phyloP scores from a whole-genome alignment of 306 rosid species.

The Sesbania bispinosa region DNA sequence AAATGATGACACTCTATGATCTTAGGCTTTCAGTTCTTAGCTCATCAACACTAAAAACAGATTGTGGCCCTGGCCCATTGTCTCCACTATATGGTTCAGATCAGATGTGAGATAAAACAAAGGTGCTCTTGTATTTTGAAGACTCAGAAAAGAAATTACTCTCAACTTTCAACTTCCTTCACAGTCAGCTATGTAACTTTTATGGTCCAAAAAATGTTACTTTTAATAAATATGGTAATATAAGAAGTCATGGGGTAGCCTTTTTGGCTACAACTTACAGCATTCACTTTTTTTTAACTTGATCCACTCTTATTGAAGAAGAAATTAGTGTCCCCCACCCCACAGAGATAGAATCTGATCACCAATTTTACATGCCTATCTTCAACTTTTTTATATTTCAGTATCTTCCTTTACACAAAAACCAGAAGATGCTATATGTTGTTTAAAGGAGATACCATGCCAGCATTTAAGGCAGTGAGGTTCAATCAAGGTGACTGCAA shows the following conservation, averaged over 20 bases:
- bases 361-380: constrained; percentile 31
- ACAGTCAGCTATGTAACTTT: constrained; percentile 9
- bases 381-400: constrained; percentile 10
- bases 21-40: constrained; percentile 6
- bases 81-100: constrained; percentile 27
- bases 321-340: constrained; percentile 31
- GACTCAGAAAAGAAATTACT: not conserved
- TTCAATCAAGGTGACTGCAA: constrained; percentile 41
- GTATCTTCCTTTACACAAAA: constrained; percentile 31
- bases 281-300: constrained; percentile 5
- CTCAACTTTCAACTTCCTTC: not conserved
- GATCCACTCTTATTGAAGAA: constrained; percentile 9
- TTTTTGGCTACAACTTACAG: constrained; percentile 15
- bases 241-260: constrained; percentile 1
- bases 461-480: constrained; percentile 39
- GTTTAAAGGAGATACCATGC: constrained; percentile 46
- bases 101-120: constrained; percentile 17
- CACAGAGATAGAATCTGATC: constrained; percentile 36
- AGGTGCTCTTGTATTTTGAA: constrained; percentile 14
- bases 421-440: constrained; percentile 43
- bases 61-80: constrained; percentile 23
- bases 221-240: not conserved
- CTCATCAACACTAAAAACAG: constrained; percentile 1
- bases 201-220: constrained; percentile 6
- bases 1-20: constrained; percentile 13